phyloP scores from a whole-genome alignment of 179 eudicot genomes.

The Pouteria campechiana region DNA sequence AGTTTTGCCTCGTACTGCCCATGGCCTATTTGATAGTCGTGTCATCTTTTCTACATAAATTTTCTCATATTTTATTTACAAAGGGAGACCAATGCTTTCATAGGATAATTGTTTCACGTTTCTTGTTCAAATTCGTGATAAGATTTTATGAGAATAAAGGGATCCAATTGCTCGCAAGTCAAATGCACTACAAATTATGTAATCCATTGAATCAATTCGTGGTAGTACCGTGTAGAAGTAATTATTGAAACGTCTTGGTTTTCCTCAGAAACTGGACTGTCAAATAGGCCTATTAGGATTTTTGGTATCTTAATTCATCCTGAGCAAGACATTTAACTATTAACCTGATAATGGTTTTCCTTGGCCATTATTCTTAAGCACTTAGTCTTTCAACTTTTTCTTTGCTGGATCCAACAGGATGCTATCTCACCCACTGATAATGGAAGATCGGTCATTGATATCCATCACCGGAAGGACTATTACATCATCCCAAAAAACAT shows the following conservation, averaged over 20 bases:
- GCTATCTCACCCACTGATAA: conserved; percentile 36
- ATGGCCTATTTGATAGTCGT: not conserved
- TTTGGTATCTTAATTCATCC: too few relatives aligned
- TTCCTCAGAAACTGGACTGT: not conserved
- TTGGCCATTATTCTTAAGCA: not conserved
- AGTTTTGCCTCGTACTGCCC: conserved; percentile 3
- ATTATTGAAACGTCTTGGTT: too few relatives aligned
- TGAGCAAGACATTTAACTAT: too few relatives aligned
- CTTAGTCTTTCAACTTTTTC: not conserved
- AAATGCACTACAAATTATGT: too few relatives aligned
- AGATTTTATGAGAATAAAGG: too few relatives aligned
- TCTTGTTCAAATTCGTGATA: too few relatives aligned
- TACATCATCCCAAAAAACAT: conserved; percentile 75
- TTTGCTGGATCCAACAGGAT: conserved; percentile 36
- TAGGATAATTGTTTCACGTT: not conserved
- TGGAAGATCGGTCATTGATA: conserved; percentile 36
- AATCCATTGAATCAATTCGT: too few relatives aligned
- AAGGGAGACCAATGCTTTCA: too few relatives aligned
- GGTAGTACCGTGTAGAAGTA: too few relatives aligned
- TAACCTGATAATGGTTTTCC: too few relatives aligned
- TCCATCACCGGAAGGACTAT: conserved; percentile 66
- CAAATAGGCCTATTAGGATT: not conserved
- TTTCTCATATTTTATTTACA: too few relatives aligned
- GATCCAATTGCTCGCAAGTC: too few relatives aligned
- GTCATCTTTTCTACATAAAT: not conserved